Conservation (phyloP, 352 stramenopile genomes). For the Phytophthora megakarya region DNA sequence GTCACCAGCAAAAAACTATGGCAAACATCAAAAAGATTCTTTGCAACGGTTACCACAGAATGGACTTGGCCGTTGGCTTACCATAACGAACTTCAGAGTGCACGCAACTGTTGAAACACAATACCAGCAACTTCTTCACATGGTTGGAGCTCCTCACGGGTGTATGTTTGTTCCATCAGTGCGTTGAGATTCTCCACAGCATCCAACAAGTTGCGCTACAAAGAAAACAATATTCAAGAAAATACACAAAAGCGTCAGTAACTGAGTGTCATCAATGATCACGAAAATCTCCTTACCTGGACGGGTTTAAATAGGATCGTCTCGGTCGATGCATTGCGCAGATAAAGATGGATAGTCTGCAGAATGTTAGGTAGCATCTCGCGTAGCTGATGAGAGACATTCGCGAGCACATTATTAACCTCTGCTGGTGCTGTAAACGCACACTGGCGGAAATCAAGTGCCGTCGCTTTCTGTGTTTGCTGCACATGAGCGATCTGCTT, state of each 20-base stretch:
- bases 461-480: constrained; percentile 42
- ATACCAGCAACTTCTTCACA: constrained; percentile 47
- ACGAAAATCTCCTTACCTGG: constrained; percentile 44
- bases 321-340: constrained; percentile 82
- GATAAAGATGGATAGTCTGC: constrained; percentile 71
- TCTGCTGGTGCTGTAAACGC: constrained; percentile 45
- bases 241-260: constrained; percentile 3
- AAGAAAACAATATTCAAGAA: background rate
- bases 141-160: constrained; percentile 45
- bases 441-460: constrained; percentile 51
- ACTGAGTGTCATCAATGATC: background rate
- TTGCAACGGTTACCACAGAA: no score
- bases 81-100: constrained; percentile 29
- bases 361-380: constrained; percentile 47
- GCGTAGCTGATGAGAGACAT: constrained; percentile 49
- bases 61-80: background rate
- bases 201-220: constrained; percentile 70
- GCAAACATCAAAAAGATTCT: background rate
- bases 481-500: constrained; percentile 67
- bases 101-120: constrained; percentile 54
- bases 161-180: constrained; percentile 68
- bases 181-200: constrained; percentile 64
- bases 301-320: constrained; percentile 85
- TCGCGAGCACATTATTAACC: constrained; percentile 53
- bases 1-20: no score